Percentiles rank a stretch among this genome's conserved stretches.
These are phyloP conservation scores for Cladosporium sphaerospermum DNA, from an alignment of 2,329 filamentous ascomycete genomes.

Conservation along the genomic window DNA sequence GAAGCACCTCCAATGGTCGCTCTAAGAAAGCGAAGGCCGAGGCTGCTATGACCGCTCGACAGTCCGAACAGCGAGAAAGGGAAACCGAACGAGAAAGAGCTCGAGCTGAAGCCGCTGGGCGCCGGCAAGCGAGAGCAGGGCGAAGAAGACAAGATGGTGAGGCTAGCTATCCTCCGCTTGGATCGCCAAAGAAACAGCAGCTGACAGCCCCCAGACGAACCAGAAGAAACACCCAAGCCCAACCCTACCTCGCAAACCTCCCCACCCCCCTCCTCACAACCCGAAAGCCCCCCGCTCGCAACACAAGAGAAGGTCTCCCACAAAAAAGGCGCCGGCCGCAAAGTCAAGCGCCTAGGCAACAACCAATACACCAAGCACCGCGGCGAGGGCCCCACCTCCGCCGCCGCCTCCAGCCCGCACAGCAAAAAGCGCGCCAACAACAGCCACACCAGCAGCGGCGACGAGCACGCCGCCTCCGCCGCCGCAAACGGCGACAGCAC, in stretches of 20 bases:
- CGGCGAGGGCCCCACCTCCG: constrained; percentile 44
- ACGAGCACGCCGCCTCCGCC: constrained; percentile 13
- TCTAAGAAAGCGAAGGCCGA: constrained; percentile 41
- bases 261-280: constrained; percentile 38
- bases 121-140: constrained; percentile 76
- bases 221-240: constrained; percentile 57
- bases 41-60: constrained; percentile 47
- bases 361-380: constrained; percentile 80
- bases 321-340: constrained; percentile 59
- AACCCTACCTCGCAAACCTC: constrained; percentile 35
- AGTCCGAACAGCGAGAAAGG: constrained; percentile 58
- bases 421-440: constrained; percentile 28
- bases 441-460: constrained; percentile 23
- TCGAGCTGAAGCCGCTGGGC: constrained; percentile 66
- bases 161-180: constrained; percentile 16
- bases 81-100: constrained; percentile 64
- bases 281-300: constrained; percentile 31
- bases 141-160: constrained; percentile 74
- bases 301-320: constrained; percentile 40
- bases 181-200: background rate
- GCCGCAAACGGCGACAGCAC: constrained; percentile 13
- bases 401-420: constrained; percentile 45
- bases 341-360: constrained; percentile 56
- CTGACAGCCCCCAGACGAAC: constrained; percentile 50
- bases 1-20: constrained; percentile 18